Percentiles rank a stretch among this genome's conserved stretches.
phyloP scores from a whole-genome alignment of 1,139 yeast species.

The Taphrina populina region DNA sequence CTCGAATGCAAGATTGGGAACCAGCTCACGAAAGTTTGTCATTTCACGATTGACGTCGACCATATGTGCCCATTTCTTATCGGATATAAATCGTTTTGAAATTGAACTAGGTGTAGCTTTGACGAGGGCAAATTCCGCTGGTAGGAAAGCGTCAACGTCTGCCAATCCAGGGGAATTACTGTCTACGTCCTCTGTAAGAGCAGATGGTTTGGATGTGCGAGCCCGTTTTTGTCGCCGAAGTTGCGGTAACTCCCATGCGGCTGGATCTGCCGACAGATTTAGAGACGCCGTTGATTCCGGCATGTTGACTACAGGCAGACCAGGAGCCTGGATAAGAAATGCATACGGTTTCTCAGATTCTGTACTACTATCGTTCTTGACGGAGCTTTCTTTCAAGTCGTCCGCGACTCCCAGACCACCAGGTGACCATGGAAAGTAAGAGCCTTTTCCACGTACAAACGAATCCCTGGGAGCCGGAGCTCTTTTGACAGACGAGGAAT shows the following conservation, averaged over 20 bases:
- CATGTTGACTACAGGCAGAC: conserved; percentile 1
- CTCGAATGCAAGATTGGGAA: conserved; percentile 87
- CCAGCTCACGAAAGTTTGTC: conserved; percentile 78
- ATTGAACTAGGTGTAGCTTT: conserved; percentile 1
- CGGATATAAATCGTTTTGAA: neutral
- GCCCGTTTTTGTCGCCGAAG: conserved; percentile 10
- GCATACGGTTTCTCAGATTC: neutral
- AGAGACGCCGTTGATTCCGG: neutral
- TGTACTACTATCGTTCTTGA: neutral
- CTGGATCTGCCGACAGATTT: conserved; percentile 29
- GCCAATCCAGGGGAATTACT: conserved; percentile 34
- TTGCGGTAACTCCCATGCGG: conserved; percentile 25
- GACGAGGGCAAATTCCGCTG: conserved; percentile 49
- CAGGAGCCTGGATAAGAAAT: conserved; percentile 8
- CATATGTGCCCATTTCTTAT: conserved; percentile 80
- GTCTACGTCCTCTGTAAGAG: conserved; percentile 30
- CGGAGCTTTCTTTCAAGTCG: neutral
- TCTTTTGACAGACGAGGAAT: conserved; percentile 49
- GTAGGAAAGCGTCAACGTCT: conserved; percentile 75
- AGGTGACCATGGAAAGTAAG: conserved; percentile 85
- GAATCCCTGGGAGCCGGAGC: conserved; percentile 63
- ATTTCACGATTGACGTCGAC: conserved; percentile 82
- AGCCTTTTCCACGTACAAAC: conserved; percentile 66
- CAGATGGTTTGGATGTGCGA: conserved; percentile 10
- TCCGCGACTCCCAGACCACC: conserved; percentile 60